A percentile compares a stretch with the other conserved stretches of the same genome.
Evolutionary conservation across 2,329 filamentous ascomycete genomes (phyloP).

Genomic region (Xylariaceae sp.): DNA sequence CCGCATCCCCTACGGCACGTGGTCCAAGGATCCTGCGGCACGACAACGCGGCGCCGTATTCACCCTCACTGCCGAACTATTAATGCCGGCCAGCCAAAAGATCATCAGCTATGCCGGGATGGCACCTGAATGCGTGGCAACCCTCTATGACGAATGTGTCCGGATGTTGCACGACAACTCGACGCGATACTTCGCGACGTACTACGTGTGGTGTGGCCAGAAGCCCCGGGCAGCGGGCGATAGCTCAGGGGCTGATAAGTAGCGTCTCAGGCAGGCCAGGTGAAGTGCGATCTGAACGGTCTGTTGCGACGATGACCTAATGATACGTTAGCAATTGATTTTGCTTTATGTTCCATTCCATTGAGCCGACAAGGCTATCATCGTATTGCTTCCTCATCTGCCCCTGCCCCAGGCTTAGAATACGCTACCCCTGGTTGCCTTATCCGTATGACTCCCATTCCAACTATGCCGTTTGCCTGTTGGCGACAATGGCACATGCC

Average conservation of each 20-base stretch:
- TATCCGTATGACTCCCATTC: too few relatives aligned
- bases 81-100: conserved; percentile 16
- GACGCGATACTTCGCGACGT: conserved; percentile 19
- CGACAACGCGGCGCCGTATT: conserved; percentile 42
- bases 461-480: too few relatives aligned
- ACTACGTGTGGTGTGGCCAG: conserved; percentile 24
- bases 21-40: conserved; percentile 44
- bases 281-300: too few relatives aligned
- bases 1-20: conserved; percentile 46
- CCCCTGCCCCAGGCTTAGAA: too few relatives aligned
- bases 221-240: conserved; percentile 9
- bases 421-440: too few relatives aligned
- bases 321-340: conserved; percentile 11
- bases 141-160: conserved; percentile 15
- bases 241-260: too few relatives aligned
- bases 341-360: not conserved
- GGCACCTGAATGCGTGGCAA: conserved; percentile 17
- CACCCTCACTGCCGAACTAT: conserved; percentile 18
- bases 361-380: not conserved
- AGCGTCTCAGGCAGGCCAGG: too few relatives aligned
- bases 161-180: conserved; percentile 18
- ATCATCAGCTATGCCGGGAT: conserved; percentile 17
- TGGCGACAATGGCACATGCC: too few relatives aligned
- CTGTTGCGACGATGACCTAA: conserved; percentile 13
- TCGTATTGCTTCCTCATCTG: not conserved